Conservation (phyloP, 257 asterid genomes). For the Agastache rugosa region DNA sequence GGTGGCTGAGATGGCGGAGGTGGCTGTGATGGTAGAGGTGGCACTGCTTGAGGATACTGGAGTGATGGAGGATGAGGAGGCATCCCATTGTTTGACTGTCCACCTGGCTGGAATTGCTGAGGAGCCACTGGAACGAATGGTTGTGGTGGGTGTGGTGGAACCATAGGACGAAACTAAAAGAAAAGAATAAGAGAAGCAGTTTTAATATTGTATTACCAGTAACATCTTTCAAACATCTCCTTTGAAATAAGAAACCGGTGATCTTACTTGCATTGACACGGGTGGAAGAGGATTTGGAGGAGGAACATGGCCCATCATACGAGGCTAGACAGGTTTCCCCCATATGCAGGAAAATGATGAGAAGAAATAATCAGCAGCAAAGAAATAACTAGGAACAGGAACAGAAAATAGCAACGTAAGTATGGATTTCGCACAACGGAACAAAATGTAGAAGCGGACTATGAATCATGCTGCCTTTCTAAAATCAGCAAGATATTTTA, state of each 20-base stretch:
- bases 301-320: slow-evolving; percentile 61
- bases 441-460: slow-evolving; percentile 22
- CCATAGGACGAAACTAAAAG: slow-evolving; percentile 68
- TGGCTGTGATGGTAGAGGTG: slow-evolving; percentile 40
- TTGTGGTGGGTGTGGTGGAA: slow-evolving; percentile 71
- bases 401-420: background rate
- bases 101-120: slow-evolving; percentile 76
- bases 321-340: slow-evolving; percentile 68
- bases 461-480: slow-evolving; percentile 5
- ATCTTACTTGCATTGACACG: slow-evolving; percentile 77
- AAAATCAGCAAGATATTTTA: slow-evolving; percentile 8
- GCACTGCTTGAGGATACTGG: slow-evolving; percentile 68
- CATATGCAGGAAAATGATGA: slow-evolving; percentile 34
- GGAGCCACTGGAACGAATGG: slow-evolving; percentile 63
- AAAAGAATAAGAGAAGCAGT: slow-evolving; percentile 18
- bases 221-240: slow-evolving; percentile 25
- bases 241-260: slow-evolving; percentile 22
- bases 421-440: slow-evolving; percentile 21
- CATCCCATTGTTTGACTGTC: slow-evolving; percentile 61
- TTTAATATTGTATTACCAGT: slow-evolving; percentile 17
- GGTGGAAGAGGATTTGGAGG: slow-evolving; percentile 72
- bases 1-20: slow-evolving; percentile 42
- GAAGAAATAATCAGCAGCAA: slow-evolving; percentile 30
- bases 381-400: slow-evolving; percentile 8
- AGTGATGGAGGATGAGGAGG: slow-evolving; percentile 63